phyloP scores from a whole-genome alignment of 2,329 filamentous ascomycete genomes.

The Colletotrichum tropicicola region DNA sequence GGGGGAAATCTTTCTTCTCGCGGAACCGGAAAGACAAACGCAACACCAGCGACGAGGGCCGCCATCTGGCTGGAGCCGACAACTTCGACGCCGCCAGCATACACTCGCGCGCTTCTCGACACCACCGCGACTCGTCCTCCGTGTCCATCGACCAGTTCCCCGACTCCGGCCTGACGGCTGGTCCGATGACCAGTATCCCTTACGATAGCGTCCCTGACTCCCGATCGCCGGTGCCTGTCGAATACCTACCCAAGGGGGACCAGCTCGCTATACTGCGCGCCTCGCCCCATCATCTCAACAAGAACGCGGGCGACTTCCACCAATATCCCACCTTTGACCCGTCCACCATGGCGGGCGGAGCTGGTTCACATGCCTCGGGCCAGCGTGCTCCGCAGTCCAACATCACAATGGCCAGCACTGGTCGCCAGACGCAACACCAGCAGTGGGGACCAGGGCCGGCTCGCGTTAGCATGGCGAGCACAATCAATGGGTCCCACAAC shows the following conservation, averaged over 20 bases:
- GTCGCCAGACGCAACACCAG: constrained; percentile 78
- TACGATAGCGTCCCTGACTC: constrained; percentile 79
- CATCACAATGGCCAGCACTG: constrained; percentile 76
- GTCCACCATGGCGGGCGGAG: constrained; percentile 54
- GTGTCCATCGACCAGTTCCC: constrained; percentile 76
- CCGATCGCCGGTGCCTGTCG: constrained; percentile 75
- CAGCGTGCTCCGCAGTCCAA: constrained; percentile 66
- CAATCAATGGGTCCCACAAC: constrained; percentile 59
- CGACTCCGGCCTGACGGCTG: constrained; percentile 75
- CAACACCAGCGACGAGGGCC: constrained; percentile 66
- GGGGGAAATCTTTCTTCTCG: constrained; percentile 84
- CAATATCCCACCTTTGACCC: constrained; percentile 84
- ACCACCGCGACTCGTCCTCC: constrained; percentile 79
- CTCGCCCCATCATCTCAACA: constrained; percentile 86
- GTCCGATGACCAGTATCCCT: constrained; percentile 87
- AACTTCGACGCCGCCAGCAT: constrained; percentile 67
- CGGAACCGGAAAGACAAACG: constrained; percentile 81
- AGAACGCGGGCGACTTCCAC: constrained; percentile 81
- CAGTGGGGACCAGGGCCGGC: constrained; percentile 71
- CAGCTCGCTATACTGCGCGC: constrained; percentile 66
- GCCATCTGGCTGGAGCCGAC: constrained; percentile 62
- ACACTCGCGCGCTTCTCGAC: constrained; percentile 77
- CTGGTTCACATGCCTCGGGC: constrained; percentile 66
- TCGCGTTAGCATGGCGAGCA: constrained; percentile 63
- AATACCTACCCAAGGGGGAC: constrained; percentile 76